A percentile compares a stretch with the other conserved stretches of the same genome.
Conservation (phyloP, 345 rosid genomes). For the Ceriops tagal region DNA sequence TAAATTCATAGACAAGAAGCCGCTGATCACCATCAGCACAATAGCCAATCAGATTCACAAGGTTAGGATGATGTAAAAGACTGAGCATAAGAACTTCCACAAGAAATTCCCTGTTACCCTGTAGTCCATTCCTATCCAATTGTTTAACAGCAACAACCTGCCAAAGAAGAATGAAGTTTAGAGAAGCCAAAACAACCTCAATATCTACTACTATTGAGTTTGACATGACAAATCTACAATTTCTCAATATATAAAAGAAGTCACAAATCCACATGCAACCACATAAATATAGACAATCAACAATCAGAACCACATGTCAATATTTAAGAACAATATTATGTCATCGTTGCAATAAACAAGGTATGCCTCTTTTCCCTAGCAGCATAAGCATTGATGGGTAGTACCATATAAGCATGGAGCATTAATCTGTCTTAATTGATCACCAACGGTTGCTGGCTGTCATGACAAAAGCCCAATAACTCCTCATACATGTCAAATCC, state of each 20-base stretch:
- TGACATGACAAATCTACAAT: background rate
- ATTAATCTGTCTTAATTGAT: no score
- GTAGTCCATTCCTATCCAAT: constrained; percentile 92
- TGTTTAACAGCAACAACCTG: constrained; percentile 98
- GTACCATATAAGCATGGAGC: no score
- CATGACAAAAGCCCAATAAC: no score
- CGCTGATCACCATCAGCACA: constrained; percentile 99
- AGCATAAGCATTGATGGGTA: no score
- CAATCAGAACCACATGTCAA: no score
- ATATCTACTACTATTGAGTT: background rate
- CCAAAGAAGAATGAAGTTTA: constrained; percentile 2
- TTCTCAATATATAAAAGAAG: background rate
- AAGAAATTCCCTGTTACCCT: constrained; percentile 95
- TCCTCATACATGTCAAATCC: background rate
- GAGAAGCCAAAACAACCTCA: constrained; percentile 3
- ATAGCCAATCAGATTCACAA: constrained; percentile 92
- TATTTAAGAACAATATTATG: no score
- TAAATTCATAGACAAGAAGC: constrained; percentile 94
- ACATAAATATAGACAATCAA: no score
- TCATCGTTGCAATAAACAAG: no score
- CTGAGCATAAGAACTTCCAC: constrained; percentile 99
- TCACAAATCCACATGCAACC: background rate
- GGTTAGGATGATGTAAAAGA: constrained; percentile 94
- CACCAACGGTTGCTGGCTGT: no score
- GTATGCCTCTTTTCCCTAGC: no score